A percentile compares a stretch with the other conserved stretches of the same genome.
phyloP scores from a whole-genome alignment of 2,329 filamentous ascomycete genomes.

The Aspergillus sp. region DNA sequence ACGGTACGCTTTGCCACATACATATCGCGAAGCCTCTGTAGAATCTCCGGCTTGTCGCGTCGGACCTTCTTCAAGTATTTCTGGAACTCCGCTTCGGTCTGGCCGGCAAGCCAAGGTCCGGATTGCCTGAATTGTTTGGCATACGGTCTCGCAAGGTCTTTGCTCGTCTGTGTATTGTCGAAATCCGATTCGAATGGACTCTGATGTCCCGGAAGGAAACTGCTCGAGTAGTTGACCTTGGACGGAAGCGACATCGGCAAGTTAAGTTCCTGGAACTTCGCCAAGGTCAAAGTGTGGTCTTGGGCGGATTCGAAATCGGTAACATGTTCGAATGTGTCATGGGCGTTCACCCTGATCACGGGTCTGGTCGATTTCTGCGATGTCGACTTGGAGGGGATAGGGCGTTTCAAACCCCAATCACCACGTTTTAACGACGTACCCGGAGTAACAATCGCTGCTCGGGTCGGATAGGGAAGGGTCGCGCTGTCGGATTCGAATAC shows the following conservation, averaged over 20 bases:
- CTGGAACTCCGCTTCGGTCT: slow-evolving; percentile 51
- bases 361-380: slow-evolving; percentile 63
- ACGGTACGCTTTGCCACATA: slow-evolving; percentile 27
- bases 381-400: slow-evolving; percentile 70
- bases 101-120: slow-evolving; percentile 53
- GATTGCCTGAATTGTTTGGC: slow-evolving; percentile 50
- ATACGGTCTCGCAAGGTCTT: slow-evolving; percentile 23
- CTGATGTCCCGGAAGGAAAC: slow-evolving; percentile 23
- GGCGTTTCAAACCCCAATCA: slow-evolving; percentile 88
- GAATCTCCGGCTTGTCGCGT: slow-evolving; percentile 33
- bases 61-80: slow-evolving; percentile 44
- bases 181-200: slow-evolving; percentile 37
- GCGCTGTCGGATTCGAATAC: slow-evolving; percentile 57
- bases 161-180: slow-evolving; percentile 41
- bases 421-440: slow-evolving; percentile 64
- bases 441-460: slow-evolving; percentile 75
- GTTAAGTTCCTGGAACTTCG: slow-evolving; percentile 79
- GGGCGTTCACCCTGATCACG: slow-evolving; percentile 64
- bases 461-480: slow-evolving; percentile 71
- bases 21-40: slow-evolving; percentile 30
- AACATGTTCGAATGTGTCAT: slow-evolving; percentile 80
- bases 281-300: slow-evolving; percentile 71
- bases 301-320: slow-evolving; percentile 81
- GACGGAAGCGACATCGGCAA: slow-evolving; percentile 57
- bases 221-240: slow-evolving; percentile 26